Evolutionary conservation across 192 early-diverging fungal genomes (phyloP).

Genomic region (Podila horticola): DNA sequence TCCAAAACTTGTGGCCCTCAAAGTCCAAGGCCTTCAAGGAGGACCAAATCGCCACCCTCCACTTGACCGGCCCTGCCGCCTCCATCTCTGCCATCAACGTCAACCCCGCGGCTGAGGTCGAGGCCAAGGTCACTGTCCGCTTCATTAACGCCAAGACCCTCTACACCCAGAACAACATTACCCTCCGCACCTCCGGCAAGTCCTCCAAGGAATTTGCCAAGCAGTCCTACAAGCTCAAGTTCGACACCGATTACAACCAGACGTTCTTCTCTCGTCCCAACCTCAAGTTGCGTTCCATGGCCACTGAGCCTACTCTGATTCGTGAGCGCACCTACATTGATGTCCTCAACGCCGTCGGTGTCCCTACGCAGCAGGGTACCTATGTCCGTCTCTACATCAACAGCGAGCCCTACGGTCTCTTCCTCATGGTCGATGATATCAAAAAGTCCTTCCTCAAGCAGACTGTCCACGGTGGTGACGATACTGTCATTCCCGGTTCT

Average conservation of each 20-base stretch:
- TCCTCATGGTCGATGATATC: constrained; percentile 59
- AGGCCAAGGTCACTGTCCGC: constrained; percentile 42
- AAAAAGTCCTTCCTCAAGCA: constrained; percentile 51
- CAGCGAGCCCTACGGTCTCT: constrained; percentile 55
- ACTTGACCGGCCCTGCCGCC: constrained; percentile 43
- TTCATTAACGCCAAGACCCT: constrained; percentile 53
- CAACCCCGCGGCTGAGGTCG: constrained; percentile 26
- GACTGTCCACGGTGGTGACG: constrained; percentile 39
- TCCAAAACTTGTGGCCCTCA: constrained; percentile 55
- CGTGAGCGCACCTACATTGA: constrained; percentile 58
- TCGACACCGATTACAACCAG: constrained; percentile 51
- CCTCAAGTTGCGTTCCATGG: constrained; percentile 57
- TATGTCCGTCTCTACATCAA: constrained; percentile 60
- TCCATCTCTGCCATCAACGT: constrained; percentile 37
- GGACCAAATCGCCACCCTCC: constrained; percentile 57
- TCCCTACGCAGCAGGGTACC: constrained; percentile 50
- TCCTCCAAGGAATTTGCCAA: constrained; percentile 61
- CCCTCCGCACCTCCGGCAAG: constrained; percentile 55
- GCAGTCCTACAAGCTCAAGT: constrained; percentile 58
- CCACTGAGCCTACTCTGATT: constrained; percentile 53
- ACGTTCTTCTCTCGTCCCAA: constrained; percentile 53
- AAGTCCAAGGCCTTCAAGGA: constrained; percentile 52
- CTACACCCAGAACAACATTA: constrained; percentile 47
- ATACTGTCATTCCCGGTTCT: constrained; percentile 17
- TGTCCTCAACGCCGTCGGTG: constrained; percentile 54